phyloP scores from a whole-genome alignment of 2,329 filamentous ascomycete genomes.

The Zopfia rhizophila region DNA sequence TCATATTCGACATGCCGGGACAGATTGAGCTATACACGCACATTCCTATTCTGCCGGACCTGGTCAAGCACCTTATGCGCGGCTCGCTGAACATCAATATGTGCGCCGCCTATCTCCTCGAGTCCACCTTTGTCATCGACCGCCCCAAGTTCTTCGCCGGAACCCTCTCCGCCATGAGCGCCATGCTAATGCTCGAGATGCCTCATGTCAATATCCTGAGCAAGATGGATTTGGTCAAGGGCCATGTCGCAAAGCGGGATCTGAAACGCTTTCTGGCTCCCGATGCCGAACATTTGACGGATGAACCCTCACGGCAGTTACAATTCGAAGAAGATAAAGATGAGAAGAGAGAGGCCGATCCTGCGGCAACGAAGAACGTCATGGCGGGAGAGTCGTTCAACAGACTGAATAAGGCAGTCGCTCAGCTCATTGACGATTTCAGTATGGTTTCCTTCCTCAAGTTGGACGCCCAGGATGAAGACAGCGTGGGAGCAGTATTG shows the following conservation, averaged over 20 bases:
- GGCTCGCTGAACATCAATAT: constrained; percentile 89
- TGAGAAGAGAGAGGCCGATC: constrained; percentile 66
- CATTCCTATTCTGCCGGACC: constrained; percentile 86
- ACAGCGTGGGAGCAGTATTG: constrained; percentile 84
- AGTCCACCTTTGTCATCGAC: constrained; percentile 95
- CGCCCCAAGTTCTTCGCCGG: constrained; percentile 97
- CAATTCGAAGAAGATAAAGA: constrained; percentile 36
- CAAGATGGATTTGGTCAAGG: constrained; percentile 97
- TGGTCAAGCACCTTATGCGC: constrained; percentile 83
- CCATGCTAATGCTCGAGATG: constrained; percentile 98
- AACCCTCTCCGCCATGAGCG: constrained; percentile 95
- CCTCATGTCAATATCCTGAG: constrained; percentile 96
- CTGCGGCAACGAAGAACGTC: constrained; percentile 72
- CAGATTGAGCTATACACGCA: constrained; percentile 99
- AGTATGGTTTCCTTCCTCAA: constrained; percentile 97
- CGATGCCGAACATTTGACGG: constrained; percentile 82
- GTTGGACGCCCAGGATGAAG: constrained; percentile 88
- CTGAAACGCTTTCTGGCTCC: constrained; percentile 91
- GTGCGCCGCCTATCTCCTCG: constrained; percentile 92
- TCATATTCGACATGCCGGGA: constrained; percentile 98
- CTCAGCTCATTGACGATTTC: constrained; percentile 92
- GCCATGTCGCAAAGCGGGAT: constrained; percentile 86
- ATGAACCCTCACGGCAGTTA: constrained; percentile 70
- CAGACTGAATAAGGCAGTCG: constrained; percentile 86
- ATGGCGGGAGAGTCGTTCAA: constrained; percentile 87